Evolutionary conservation across 768 basidiomycete genomes (phyloP).

Genomic region (Baorangia bicolor): DNA sequence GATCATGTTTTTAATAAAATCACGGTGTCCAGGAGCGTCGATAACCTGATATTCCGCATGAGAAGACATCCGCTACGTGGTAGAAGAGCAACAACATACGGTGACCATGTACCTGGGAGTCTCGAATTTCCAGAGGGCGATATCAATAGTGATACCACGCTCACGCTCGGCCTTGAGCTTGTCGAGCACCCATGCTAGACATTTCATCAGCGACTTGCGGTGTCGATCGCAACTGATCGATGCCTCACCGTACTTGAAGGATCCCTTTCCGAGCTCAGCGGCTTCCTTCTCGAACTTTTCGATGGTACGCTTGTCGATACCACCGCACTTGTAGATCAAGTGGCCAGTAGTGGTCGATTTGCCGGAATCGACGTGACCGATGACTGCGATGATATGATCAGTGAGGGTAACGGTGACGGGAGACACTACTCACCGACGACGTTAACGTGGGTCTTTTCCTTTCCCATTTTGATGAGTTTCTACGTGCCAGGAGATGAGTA

Average conservation of each 20-base stretch:
- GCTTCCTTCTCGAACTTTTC: constrained; percentile 99
- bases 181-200: constrained; percentile 97
- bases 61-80: not conserved
- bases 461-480: constrained; percentile 83
- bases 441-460: constrained; percentile 96
- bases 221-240: constrained; percentile 16
- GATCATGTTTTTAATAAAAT: constrained; percentile 99
- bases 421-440: constrained; percentile 76
- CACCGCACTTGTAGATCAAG: constrained; percentile 99
- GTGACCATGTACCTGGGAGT: constrained; percentile 96
- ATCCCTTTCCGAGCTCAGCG: constrained; percentile 99
- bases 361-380: constrained; percentile 99
- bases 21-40: constrained; percentile 99
- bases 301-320: constrained; percentile 99
- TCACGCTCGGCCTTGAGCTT: constrained; percentile 99
- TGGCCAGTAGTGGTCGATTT: constrained; percentile 99
- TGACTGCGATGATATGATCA: constrained; percentile 58
- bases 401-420: constrained; percentile 7
- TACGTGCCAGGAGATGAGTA: constrained; percentile 24
- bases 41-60: constrained; percentile 67
- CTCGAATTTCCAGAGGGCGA: constrained; percentile 99
- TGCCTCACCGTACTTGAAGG: constrained; percentile 90
- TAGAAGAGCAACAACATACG: constrained; percentile 44
- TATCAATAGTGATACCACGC: constrained; percentile 99
- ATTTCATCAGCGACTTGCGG: constrained; percentile 25